Conservation (phyloP, 805 yeast genomes). For the Saccharomycopsis malanga region DNA sequence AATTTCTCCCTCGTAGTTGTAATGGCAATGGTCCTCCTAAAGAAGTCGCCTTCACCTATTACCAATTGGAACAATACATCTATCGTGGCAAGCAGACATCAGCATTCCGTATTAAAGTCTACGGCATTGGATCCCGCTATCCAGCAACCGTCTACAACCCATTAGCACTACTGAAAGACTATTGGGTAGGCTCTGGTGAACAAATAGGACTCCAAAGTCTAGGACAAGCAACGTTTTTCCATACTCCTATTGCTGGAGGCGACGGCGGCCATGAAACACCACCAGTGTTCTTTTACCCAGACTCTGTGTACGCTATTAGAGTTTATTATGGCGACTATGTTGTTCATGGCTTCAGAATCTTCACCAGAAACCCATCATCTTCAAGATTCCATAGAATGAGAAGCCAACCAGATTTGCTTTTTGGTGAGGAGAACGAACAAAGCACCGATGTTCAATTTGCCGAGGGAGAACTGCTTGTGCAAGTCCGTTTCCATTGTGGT, state of each 20-base stretch:
- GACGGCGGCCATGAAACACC: slow-evolving; percentile 3
- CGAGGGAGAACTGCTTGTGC: slow-evolving; percentile 51
- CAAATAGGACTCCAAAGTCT: background rate
- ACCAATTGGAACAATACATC: slow-evolving; percentile 23
- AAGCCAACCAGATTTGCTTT: background rate
- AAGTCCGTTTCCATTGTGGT: slow-evolving; percentile 64
- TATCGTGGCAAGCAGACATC: slow-evolving; percentile 38
- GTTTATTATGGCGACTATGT: slow-evolving; percentile 70
- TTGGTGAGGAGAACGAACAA: slow-evolving; percentile 30
- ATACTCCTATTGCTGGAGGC: background rate
- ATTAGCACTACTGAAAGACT: slow-evolving; percentile 33
- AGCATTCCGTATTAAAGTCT: slow-evolving; percentile 28
- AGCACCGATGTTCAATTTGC: slow-evolving; percentile 51
- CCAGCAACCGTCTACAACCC: slow-evolving; percentile 24
- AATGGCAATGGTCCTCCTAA: slow-evolving; percentile 48
- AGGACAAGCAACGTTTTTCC: background rate
- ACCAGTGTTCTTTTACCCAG: background rate
- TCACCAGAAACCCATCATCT: slow-evolving; percentile 19
- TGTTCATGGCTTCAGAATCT: slow-evolving; percentile 60
- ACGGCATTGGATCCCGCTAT: slow-evolving; percentile 26
- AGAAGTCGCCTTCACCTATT: slow-evolving; percentile 40
- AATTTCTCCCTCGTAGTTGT: slow-evolving; percentile 49
- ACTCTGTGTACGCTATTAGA: slow-evolving; percentile 34
- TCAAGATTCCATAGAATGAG: background rate
- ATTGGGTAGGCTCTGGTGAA: slow-evolving; percentile 30